Evolutionary conservation across 2,329 filamentous ascomycete genomes (phyloP).

Genomic region (Trichoderma sp.): DNA sequence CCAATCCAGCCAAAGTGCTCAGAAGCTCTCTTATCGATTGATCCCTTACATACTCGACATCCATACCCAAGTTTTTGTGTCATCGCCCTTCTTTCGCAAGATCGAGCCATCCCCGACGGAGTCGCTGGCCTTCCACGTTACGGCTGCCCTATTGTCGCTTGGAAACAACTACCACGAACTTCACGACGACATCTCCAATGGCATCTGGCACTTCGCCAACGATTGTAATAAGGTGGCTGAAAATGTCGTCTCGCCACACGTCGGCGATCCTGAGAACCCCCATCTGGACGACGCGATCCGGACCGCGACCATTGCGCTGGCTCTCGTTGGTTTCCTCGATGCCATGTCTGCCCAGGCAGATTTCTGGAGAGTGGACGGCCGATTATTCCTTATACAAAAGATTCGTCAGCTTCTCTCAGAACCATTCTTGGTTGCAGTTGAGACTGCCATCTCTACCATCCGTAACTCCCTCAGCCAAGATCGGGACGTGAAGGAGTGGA

Average conservation of each 20-base stretch:
- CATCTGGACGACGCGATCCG: slow-evolving; percentile 65
- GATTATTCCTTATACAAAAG: slow-evolving; percentile 68
- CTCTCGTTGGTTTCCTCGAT: slow-evolving; percentile 86
- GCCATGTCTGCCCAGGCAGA: slow-evolving; percentile 73
- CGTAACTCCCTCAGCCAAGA: slow-evolving; percentile 72
- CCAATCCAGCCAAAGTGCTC: slow-evolving; percentile 67
- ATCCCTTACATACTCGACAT: slow-evolving; percentile 83
- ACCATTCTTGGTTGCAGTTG: slow-evolving; percentile 78
- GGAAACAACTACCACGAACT: slow-evolving; percentile 71
- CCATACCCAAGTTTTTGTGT: slow-evolving; percentile 71
- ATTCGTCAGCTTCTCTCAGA: slow-evolving; percentile 76
- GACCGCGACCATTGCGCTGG: slow-evolving; percentile 74
- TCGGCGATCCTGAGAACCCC: slow-evolving; percentile 55
- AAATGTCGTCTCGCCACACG: slow-evolving; percentile 51
- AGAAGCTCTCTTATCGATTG: slow-evolving; percentile 75
- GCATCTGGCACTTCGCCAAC: slow-evolving; percentile 69
- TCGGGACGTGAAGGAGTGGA: slow-evolving; percentile 76
- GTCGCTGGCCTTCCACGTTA: slow-evolving; percentile 73
- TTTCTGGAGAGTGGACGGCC: slow-evolving; percentile 77
- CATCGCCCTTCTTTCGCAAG: slow-evolving; percentile 78
- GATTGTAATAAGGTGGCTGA: slow-evolving; percentile 65
- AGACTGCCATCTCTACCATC: slow-evolving; percentile 86
- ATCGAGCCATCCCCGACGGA: slow-evolving; percentile 90
- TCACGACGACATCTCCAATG: slow-evolving; percentile 62
- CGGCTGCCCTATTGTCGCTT: slow-evolving; percentile 76